Base-by-base conservation (phyloP, 1,139 yeast genomes). In the Pichia sp. region DNA sequence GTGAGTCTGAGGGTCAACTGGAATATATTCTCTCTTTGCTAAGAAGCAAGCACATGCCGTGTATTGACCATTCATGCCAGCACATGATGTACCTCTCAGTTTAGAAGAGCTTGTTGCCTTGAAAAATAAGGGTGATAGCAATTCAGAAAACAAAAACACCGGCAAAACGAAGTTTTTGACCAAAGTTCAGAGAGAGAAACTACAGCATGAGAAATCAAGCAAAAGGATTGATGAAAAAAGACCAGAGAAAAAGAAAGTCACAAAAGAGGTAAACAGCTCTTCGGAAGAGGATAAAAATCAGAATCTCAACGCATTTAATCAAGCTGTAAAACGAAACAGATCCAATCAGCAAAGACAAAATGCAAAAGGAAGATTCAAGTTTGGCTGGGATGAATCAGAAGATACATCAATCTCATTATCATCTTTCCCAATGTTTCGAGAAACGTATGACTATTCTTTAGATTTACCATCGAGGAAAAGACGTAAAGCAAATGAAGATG, bases 331-430 rank as follows among this genome's bases (percentile, higher is more conserved):
- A 17, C 17, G 46, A 66, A 67, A 30, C 64, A 2, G 64, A 20
- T 55, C 58, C 46, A 57, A 42, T 16, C 14, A 10, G 27, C 31
- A 46, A 38, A 47, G 36, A 24, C 44, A 20, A 7, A 14, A 17
- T 16, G 16, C 48, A 1, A 30, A 29, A 14, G 43, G 44, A 6
- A 49, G 76, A 61, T 87, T 86, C 69, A 75, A 75, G 12, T 89
- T 88, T 68, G 87, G 79, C 12, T 89, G 96, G 96, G 77, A 78
- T 55, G 74, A 72, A 1, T 72, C 74, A 0, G 95, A 87, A 20
- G 96, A 89, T 64, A 87, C 95, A 0, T 65, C 81, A 0, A 73
- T 71, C 1, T 73, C 73, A 10, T 40, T n/a, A 85, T 0, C 44
- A 46, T 8, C 61, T 85, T 12, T 70, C 7, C 9, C 75, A 63